Evolutionary conservation across 192 early-diverging fungal genomes (phyloP), one percentile per base, ranked within the genome.

Genomic region (Backusella australiensis): DNA sequence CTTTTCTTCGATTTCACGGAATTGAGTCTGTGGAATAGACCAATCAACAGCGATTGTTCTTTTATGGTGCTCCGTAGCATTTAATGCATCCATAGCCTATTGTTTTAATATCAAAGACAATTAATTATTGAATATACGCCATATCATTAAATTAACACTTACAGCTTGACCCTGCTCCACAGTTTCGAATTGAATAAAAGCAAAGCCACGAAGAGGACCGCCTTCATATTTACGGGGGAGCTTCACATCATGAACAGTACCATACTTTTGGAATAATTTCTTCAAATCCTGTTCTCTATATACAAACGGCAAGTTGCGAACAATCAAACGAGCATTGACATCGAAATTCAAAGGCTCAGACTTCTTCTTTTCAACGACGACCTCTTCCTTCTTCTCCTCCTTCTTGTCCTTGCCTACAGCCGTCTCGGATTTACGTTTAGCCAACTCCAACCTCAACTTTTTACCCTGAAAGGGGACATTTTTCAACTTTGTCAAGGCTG

Each of bases 301-400:
- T 76, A 85, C 89, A 90, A 93, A 96, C 4, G 94, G 84, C 81
- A 96, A 85, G 81, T 97, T 97, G 59, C 95, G 93, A 49, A 97
- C 88, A 78, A 97, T 96, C 66, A 97, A 84, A 26, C 94, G 92
- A 32, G 91, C 88, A 71, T 66, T 67, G 19, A 19, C 74, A 29
- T 67, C 44, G 15, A 35, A 21, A 26, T 46, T n/a, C 23, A 21
- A 17, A 9, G 49, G 26, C 26, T 65, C 35, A 3, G 69, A 7
- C 2, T 19, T 1, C 38, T 73, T 67, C 38, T 39, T 67, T 23
- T 73, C 74, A 71, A 21, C 29, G 2, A 17, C 41, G 14, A 26
- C 41, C 0, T 23, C n/a, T 7, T 41, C 49, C 38, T 68, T 59
- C 3, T 21, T n/a, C 21, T 34, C 53, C 12, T 8, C 6, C 34